Conservation (phyloP, 495 filamentous ascomycete species). For the Hyaloscypha bicolor region DNA sequence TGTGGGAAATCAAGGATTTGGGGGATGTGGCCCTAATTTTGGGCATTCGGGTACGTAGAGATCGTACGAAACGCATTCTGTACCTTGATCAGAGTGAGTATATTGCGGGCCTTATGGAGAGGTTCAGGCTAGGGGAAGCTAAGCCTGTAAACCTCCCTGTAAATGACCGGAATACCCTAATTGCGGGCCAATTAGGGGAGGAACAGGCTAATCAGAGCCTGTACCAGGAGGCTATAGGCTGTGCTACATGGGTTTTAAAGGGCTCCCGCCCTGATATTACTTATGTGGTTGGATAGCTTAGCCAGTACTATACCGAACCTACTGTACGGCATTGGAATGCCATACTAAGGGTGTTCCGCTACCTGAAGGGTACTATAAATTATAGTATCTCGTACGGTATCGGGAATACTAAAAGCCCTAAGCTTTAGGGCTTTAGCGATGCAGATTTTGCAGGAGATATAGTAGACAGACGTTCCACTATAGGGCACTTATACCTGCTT, state of each 20-base stretch:
- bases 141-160: conserved; percentile 9
- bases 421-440: conserved; percentile 8
- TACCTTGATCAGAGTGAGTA: not conserved
- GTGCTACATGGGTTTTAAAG: not conserved
- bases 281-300: conserved; percentile 4
- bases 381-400: conserved; percentile 5
- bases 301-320: conserved; percentile 8
- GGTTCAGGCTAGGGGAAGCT: conserved; percentile 12
- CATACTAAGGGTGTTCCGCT: not conserved
- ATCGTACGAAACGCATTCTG: not conserved
- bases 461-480: not conserved
- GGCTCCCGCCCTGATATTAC: conserved; percentile 9
- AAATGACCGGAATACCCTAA: not conserved
- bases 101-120: not conserved
- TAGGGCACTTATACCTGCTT: not conserved
- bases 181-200: not conserved
- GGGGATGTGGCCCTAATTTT: conserved; percentile 5
- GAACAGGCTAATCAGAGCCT: not conserved
- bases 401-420: not conserved
- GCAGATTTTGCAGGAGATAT: conserved; percentile 2
- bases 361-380: conserved; percentile 14
- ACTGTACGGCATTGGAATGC: conserved; percentile 5
- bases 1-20: conserved; percentile 17
- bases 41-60: not conserved
- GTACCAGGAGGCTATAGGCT: conserved; percentile 14